Evolutionary conservation across 139 green algal species (phyloP), one percentile per base, ranked within the genome.

Genomic region (Zygnema circumcarinatum): DNA sequence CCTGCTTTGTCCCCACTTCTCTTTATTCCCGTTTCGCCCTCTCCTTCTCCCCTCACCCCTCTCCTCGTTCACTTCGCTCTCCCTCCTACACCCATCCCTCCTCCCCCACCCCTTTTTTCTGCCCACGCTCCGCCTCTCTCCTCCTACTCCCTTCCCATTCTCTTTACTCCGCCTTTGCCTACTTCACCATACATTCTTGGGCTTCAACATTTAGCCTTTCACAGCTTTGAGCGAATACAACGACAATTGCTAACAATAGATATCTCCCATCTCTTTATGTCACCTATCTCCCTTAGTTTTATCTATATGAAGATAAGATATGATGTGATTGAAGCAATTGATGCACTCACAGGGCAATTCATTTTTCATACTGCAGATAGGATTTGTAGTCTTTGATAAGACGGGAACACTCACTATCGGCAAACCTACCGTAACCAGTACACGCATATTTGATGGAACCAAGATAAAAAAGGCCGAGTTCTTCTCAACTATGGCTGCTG

Each of bases 381-480:
- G 31, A 56, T 33, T 25, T 91, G 91, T 98, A 0, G 94, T 98
- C 25, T 98, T 99, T 91, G 96, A 99, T 93, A 99, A 99, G 94
- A 99, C 96, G 0, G 96, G 96, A 62, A 99, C 96, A 3, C 90
- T 99, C 3, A 99, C 96, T 0, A 56, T 79, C 0, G 96, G 96
- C 62, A 90, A 91, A 32, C 94, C 95, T 35, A 76, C 80, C 32
- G 95, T 98, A 0, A 87, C 67, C 42, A 53, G 56, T 53, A 84
- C 92, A 32, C 35, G 73, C 7, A 7, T 75, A 35, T 86, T 82
- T 75, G 33, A 84, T 36, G 69, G 35, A 7, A 78, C 36, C 7
- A 78, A 42, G 11, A 40, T 78, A 29, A 40, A 41, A 25, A 40
- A 62, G 47, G 47, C 7, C 7, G 36, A 86, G n/a, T 86, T 86